Conservation (phyloP, 345 rosid genomes). For the Brassica juncea region DNA sequence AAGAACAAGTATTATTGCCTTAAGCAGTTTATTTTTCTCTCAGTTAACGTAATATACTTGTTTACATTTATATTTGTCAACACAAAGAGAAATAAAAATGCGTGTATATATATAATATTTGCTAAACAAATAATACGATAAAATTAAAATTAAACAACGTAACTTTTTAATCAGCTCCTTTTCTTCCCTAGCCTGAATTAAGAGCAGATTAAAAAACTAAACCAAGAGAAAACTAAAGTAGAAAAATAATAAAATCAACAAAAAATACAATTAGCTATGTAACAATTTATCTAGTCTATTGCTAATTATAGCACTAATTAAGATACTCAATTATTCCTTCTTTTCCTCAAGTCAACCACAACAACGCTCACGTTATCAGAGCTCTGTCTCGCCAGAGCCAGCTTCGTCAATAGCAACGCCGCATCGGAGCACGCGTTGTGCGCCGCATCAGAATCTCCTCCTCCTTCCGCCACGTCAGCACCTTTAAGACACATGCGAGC, state of each 20-base stretch:
- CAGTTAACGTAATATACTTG: neutral
- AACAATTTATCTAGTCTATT: conserved; percentile 20
- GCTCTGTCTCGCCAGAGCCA: conserved; percentile 80
- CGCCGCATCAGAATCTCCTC: conserved; percentile 9
- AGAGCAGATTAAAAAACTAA: neutral
- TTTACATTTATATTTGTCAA: neutral
- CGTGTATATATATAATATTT: neutral
- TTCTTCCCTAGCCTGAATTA: conserved; percentile 29
- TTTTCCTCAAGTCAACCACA: conserved; percentile 71
- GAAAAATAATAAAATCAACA: neutral
- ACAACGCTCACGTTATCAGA: conserved; percentile 90
- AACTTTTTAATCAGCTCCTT: conserved; percentile 4
- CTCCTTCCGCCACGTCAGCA: conserved; percentile 13
- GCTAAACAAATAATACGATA: neutral
- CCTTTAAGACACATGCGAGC: conserved; percentile 64
- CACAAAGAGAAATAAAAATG: neutral
- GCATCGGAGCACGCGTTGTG: conserved; percentile 76
- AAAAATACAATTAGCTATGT: conserved; percentile 39
- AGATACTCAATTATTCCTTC: conserved; percentile 1
- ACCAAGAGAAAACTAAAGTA: neutral
- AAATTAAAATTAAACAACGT: neutral
- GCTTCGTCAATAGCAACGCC: conserved; percentile 64
- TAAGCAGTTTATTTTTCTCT: neutral
- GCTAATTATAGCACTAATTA: conserved; percentile 23
- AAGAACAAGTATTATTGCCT: neutral